Conservation (phyloP, 1,139 yeast genomes). For the Debaryomyces sp. region DNA sequence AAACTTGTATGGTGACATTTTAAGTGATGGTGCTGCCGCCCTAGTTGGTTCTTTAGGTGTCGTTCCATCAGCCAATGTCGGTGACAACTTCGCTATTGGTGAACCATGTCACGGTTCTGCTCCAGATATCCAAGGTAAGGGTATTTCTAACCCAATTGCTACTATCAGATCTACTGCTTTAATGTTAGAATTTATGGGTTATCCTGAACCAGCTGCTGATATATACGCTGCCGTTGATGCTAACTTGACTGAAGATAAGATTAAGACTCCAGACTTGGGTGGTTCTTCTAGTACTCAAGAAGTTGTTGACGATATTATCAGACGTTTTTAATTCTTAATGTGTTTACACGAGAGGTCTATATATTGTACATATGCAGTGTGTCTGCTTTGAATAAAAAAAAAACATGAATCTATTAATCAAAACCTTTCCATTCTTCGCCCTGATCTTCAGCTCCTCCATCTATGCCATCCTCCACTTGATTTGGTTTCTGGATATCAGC, state of each 20-base stretch:
- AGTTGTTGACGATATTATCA: slow-evolving; percentile 79
- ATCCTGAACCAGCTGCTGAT: slow-evolving; percentile 84
- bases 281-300: slow-evolving; percentile 85
- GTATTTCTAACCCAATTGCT: slow-evolving; percentile 95
- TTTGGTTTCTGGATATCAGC: not conserved
- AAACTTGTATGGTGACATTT: slow-evolving; percentile 94
- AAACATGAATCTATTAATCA: slow-evolving; percentile 5
- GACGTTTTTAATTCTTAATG: slow-evolving; percentile 27
- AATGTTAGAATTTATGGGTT: slow-evolving; percentile 96
- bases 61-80: slow-evolving; percentile 97
- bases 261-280: slow-evolving; percentile 94
- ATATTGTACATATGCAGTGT: not conserved
- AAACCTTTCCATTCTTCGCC: slow-evolving; percentile 23
- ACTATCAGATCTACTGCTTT: slow-evolving; percentile 96
- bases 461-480: not conserved
- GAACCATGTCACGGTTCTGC: slow-evolving; percentile 99
- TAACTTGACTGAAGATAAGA: slow-evolving; percentile 75
- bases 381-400: not conserved
- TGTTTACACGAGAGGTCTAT: not conserved
- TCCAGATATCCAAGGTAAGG: slow-evolving; percentile 96
- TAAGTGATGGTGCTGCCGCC: slow-evolving; percentile 99
- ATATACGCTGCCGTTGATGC: slow-evolving; percentile 95
- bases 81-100: slow-evolving; percentile 94
- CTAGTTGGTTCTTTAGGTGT: slow-evolving; percentile 97
- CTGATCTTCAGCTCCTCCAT: slow-evolving; percentile 9